Base-by-base conservation (phyloP, 441 rosid genomes). In the Sinapis alba region DNA sequence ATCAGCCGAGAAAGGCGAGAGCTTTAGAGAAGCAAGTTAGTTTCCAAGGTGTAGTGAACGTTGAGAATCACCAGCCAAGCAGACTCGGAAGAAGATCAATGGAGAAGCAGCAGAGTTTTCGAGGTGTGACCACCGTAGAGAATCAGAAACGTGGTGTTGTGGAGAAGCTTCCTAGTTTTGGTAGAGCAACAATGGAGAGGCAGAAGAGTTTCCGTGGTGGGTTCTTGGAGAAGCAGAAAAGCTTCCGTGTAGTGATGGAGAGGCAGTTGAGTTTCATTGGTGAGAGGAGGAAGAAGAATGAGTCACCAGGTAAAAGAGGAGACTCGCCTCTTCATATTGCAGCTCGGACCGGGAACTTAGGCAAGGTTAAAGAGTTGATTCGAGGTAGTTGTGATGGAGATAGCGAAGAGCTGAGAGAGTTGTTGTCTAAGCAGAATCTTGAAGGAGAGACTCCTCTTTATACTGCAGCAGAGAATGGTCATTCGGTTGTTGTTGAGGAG, bases 371-470 rank as follows among this genome's bases (percentile, higher is more conserved):
- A 61, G 99, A 93, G 54, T 74, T 91, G 79, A 89, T 93, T 70
- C 81, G 83, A 50, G 84, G 79, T 66, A 83, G 84, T 78, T 83
- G 75, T 6, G 81, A 61, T 36, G 79, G 64, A 11, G 88, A 76
- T 61, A 63, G 60, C 3, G 45, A 68, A 18, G 70, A 53, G 28
- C 32, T 78, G 65, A 73, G 16, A 68, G 74, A 72, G 57, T 68
- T 78, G 69, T 76, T 95, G 80, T 79, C 88, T 15, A 86, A 78
- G 73, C 90, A 82, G 83, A 95, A 95, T 83, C 85, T 81, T 67
- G 99, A 95, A 80, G 96, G 93, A 53, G 99, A 95, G 85, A 93
- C 97, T 64, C 88, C 99, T 6, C 98, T 95, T 41, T 95, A 93
- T 72, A 87, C 88, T 43, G 95, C 99, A 5, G 90, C 99, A 2